Base-by-base conservation (phyloP, 2,329 filamentous ascomycete species). In the Apiospora hydei region DNA sequence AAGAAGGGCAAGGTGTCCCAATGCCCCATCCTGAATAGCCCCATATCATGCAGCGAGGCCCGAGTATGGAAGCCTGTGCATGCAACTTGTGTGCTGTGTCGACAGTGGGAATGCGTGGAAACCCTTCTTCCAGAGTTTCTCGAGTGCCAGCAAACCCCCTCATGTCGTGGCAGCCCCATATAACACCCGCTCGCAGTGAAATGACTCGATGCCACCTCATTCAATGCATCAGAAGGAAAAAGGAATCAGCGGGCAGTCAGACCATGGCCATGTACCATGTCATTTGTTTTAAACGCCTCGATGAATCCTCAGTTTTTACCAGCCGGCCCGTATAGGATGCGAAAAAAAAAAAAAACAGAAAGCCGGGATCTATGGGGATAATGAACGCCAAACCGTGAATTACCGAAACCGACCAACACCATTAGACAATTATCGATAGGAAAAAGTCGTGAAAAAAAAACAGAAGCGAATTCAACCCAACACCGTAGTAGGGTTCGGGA, bases 271-370 rank as follows among this genome's bases (percentile, higher is more conserved):
- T 70, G 66, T 69, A 71, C 73, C 74, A 74, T 73, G 73, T 75
- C 71, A 72, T 72, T 71, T 73, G 77, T 77, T 80, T 80, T 78
- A 74, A 72, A 80, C 78, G 79, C 79, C 79, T 71, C 71, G 73
- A 73, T 69, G 18, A 76, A 78, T 72, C 74, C 77, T 75, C 72
- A 74, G 74, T 73, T 80, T 80, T 80, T 80, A 77, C 69, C 78
- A 77, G 57, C 72, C 79, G 77, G 69, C 73, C 77, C 78, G 74
- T 78, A 70, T 75, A 75, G 76, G 76, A 79, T 79, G 78, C 78
- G 78, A 79, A 74, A 74, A 69, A 73, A 74, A 73, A 76, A 70
- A 72, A 73, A 76, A 70, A 72, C 74, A 74, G 71, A 72, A 75
- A 74, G 74, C 75, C 73, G 73, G 73, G 74, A 76, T 81, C 79